phyloP scores from a whole-genome alignment of 1,284 basidiomycete species.

The Athelia sp. region DNA sequence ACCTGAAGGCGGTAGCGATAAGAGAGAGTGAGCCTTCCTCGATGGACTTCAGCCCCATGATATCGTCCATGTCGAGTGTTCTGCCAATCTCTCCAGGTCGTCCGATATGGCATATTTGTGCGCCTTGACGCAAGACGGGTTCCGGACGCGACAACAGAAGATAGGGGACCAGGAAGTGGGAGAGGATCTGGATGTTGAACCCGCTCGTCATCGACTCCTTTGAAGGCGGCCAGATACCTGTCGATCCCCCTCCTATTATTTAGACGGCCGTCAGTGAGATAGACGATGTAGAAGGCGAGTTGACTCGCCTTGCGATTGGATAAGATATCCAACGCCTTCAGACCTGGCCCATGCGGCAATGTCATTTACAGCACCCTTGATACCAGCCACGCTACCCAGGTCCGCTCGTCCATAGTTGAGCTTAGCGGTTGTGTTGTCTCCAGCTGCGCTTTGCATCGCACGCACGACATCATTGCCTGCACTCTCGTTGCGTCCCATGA shows the following conservation, averaged over 20 bases:
- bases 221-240: not conserved
- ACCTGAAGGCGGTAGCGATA: not conserved
- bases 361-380: not conserved
- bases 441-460: not conserved
- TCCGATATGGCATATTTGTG: not conserved
- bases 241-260: not conserved
- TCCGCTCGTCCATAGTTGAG: not conserved
- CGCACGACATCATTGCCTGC: not conserved
- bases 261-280: not conserved
- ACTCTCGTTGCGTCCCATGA: not conserved
- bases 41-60: not conserved
- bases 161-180: not conserved
- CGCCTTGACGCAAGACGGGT: not conserved
- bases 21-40: not conserved
- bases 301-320: not conserved
- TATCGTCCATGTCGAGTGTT: not conserved
- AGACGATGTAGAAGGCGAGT: not conserved
- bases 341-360: not conserved
- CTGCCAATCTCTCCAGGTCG: not conserved
- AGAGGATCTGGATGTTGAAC: constrained; percentile 1
- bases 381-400: not conserved
- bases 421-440: not conserved
- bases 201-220: not conserved
- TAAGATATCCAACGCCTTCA: not conserved
- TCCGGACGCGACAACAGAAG: not conserved